Evolutionary conservation across 345 rosid genomes (phyloP), one percentile per base, ranked within the genome.

Genomic region (Excoecaria cochinchinensis): DNA sequence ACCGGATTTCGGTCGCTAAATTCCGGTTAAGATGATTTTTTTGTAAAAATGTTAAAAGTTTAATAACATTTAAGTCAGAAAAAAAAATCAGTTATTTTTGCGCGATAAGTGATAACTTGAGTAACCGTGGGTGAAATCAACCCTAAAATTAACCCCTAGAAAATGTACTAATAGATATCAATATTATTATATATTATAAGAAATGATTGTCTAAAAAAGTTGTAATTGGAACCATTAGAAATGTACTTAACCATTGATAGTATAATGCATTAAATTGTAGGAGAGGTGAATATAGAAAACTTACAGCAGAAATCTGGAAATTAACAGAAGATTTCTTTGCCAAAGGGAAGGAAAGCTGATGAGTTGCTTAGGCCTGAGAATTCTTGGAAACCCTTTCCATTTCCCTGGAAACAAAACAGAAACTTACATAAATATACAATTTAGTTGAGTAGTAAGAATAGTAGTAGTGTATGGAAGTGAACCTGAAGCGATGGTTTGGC

Each of bases 231-330:
- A 39, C 14, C 40, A 21, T 5, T 60, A 25, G 3, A 38, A 60
- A 60, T 60, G 65, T 60, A 24, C 38, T 25, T 25, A 31, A 31
- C 2, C 17, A 25, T 4, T 61, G 15, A 36, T 61, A 31, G 66
- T 14, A 1, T 12, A 61, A 56, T 19, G 31, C 31, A 31, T 31
- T 31, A 63, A 38, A n/a, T n/a, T n/a, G n/a, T n/a, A n/a, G n/a
- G n/a, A n/a, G n/a, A n/a, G n/a, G n/a, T n/a, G n/a, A n/a, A 62
- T 61, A 62, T 12, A 9, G 0, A 38, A 24, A 80, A 78, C 97
- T 90, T 77, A 95, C 97, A 59, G 97, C 92, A 76, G 87, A 86
- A 78, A 96, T 91, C 69, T 90, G 97, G 90, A 90, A 81, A 71
- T 87, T 82, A 76, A 95, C 97, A 5, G 88, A 87, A 67, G 86